Conservation (phyloP, 2,329 filamentous ascomycete genomes). For the Nigrograna mackinnonii region DNA sequence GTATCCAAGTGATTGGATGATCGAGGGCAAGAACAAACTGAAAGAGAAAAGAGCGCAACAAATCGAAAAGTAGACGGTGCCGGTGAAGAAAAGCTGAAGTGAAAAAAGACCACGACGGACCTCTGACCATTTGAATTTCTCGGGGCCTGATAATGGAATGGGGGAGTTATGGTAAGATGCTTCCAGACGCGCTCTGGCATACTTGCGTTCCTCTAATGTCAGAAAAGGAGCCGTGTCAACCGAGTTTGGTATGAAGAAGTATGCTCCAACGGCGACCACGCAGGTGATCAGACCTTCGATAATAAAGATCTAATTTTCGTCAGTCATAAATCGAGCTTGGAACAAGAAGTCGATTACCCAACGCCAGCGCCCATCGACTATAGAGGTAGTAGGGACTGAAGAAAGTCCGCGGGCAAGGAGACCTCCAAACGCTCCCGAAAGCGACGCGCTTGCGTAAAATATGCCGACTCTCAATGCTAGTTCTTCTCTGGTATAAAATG, state of each 20-base stretch:
- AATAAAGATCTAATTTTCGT: conserved; percentile 43
- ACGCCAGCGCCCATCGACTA: too few relatives aligned
- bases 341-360: too few relatives aligned
- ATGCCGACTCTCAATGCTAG: neutral
- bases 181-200: conserved; percentile 72
- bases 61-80: conserved; percentile 75
- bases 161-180: conserved; percentile 74
- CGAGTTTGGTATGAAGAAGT: conserved; percentile 80
- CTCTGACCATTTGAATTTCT: conserved; percentile 74
- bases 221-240: conserved; percentile 77
- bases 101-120: conserved; percentile 74
- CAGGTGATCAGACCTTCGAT: conserved; percentile 73
- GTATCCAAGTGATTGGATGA: conserved; percentile 66
- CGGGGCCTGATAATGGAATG: conserved; percentile 74
- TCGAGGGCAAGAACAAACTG: conserved; percentile 77
- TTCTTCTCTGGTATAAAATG: neutral
- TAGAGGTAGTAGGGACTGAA: too few relatives aligned
- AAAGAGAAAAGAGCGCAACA: conserved; percentile 76
- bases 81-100: conserved; percentile 81
- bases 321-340: too few relatives aligned
- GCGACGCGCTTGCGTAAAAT: too few relatives aligned
- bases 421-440: conserved; percentile 48
- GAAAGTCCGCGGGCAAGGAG: too few relatives aligned
- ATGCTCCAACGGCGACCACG: conserved; percentile 67
- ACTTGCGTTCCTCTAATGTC: conserved; percentile 67